Evolutionary conservation across 495 filamentous ascomycete species (phyloP).

Genomic region (Pseudevernia furfuracea): DNA sequence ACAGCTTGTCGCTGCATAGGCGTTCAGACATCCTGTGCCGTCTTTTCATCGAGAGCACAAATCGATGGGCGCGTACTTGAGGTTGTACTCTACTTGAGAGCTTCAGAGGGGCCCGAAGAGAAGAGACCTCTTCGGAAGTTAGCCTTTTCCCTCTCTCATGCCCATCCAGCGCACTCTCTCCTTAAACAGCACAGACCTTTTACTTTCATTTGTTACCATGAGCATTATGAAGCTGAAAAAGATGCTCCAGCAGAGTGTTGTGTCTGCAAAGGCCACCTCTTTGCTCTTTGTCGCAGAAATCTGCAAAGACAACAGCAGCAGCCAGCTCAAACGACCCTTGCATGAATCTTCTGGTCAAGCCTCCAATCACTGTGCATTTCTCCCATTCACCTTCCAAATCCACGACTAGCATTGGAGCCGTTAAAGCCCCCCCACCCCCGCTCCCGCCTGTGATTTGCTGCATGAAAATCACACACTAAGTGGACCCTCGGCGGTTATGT

Average conservation of each 20-base stretch:
- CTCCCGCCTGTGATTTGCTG: slow-evolving; percentile 23
- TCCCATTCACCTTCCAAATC: background rate
- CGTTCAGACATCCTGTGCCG: background rate
- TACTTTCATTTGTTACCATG: too few relatives aligned
- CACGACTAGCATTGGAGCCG: background rate
- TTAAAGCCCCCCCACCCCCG: slow-evolving; percentile 11
- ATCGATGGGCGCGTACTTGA: background rate
- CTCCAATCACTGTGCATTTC: background rate
- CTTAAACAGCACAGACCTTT: background rate
- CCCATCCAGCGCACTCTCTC: background rate
- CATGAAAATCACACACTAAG: slow-evolving; percentile 15
- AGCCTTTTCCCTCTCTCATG: background rate
- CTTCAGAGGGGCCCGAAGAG: background rate
- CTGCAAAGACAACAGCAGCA: background rate
- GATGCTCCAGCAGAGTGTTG: background rate
- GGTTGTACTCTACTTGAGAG: background rate
- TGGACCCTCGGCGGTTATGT: slow-evolving; percentile 11
- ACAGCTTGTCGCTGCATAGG: background rate
- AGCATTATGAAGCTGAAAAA: too few relatives aligned
- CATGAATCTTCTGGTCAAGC: background rate
- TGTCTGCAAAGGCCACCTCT: background rate
- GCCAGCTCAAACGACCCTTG: background rate
- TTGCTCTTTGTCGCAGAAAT: background rate
- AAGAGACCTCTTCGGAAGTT: background rate
- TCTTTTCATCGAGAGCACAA: background rate